These are phyloP conservation scores for Penicillium verrucosum DNA, from an alignment of 2,329 filamentous ascomycete species.

Conservation along the genomic window DNA sequence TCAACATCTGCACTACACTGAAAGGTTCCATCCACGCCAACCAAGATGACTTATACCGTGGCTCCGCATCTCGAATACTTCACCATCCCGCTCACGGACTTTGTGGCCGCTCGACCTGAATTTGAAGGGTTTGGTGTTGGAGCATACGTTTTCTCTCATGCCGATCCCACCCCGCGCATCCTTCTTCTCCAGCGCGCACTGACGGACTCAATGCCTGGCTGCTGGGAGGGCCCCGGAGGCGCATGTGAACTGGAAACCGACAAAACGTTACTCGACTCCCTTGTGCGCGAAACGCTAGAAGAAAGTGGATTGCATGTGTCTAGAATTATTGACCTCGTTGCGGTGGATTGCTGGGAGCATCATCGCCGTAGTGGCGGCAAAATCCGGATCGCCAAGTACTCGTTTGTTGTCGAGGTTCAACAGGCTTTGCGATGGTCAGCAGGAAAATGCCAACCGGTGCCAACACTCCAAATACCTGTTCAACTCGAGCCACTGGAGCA, in stretches of 20 bases:
- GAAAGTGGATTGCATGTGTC: slow-evolving; percentile 50
- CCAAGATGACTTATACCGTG: slow-evolving; percentile 23
- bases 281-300: slow-evolving; percentile 51
- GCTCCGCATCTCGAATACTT: slow-evolving; percentile 32
- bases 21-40: background rate
- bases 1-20: background rate
- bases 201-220: slow-evolving; percentile 39
- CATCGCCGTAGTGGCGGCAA: slow-evolving; percentile 20
- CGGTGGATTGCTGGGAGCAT: slow-evolving; percentile 32
- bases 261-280: slow-evolving; percentile 47
- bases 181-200: slow-evolving; percentile 46
- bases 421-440: slow-evolving; percentile 14
- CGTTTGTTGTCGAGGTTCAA: slow-evolving; percentile 39
- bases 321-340: slow-evolving; percentile 43
- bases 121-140: slow-evolving; percentile 29
- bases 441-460: slow-evolving; percentile 5
- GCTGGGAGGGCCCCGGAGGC: slow-evolving; percentile 54
- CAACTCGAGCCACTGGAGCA: slow-evolving; percentile 36
- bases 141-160: slow-evolving; percentile 29
- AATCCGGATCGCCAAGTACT: slow-evolving; percentile 32
- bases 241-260: slow-evolving; percentile 45
- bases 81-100: slow-evolving; percentile 26
- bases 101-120: slow-evolving; percentile 27
- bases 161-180: slow-evolving; percentile 24
- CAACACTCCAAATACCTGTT: slow-evolving; percentile 21